Base-by-base conservation (phyloP, 306 rosid genomes). In the Hippophae rhamnoides region DNA sequence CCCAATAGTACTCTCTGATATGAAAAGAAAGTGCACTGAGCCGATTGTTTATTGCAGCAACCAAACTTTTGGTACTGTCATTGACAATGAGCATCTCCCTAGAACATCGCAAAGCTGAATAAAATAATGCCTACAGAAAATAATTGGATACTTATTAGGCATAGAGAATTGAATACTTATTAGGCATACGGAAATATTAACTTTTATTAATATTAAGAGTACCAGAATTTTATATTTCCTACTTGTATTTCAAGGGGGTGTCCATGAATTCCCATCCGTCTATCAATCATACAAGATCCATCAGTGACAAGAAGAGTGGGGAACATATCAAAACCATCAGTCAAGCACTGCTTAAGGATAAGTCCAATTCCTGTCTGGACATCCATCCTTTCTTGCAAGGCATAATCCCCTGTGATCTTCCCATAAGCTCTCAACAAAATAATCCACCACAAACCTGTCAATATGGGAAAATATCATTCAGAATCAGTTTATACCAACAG, bases 281-380 rank as follows among this genome's bases (percentile, higher is more conserved):
- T 80, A 81, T 90, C 97, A 68, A 90, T 90, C 97, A 90, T 90
- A 81, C 97, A 90, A 68, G 97, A 86, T 66, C 97, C 95, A 63
- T 90, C 97, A 26, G 88, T 81, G 60, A 90, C 95, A 41, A 90
- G 42, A 41, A 90, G 84, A 53, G 95, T 70, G 48, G 97, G 97
- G 82, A 90, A 90, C 97, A 90, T 82, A 77, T 90, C 97, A 62
- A 90, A 90, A 59, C 95, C 94, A 77, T 84, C 92, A 38, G 89
- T 69, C 64, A 90, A 78, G 71, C 94, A 90, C 44, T 84, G 71
- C 74, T 90, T 82, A 61, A 90, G 94, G 61, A 90, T 76, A 69
- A 90, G 71, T 66, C 85, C 77, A 60, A 90, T 84, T 76, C 97
- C 90, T 6, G 90, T 90, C 80, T 90, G 97, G 70, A 84, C 82